Evolutionary conservation across 768 basidiomycete species (phyloP).

Genomic region (Boletus rubroflammeus): DNA sequence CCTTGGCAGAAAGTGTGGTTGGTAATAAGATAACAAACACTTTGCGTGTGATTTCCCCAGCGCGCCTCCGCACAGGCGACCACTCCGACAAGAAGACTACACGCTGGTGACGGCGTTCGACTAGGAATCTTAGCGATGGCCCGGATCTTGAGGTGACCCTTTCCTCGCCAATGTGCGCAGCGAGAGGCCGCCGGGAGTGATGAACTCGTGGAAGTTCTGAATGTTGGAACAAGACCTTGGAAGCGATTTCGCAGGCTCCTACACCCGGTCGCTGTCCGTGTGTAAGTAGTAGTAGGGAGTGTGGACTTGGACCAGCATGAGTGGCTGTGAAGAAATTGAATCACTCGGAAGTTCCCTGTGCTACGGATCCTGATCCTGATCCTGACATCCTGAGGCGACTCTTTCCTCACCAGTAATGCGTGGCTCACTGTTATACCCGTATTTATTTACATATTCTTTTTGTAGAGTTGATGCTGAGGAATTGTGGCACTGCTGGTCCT

Average conservation of each 20-base stretch:
- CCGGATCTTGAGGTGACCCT: not conserved
- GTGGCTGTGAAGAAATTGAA: too few species aligned
- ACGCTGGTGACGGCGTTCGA: not conserved
- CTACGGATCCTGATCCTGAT: too few species aligned
- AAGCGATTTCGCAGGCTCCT: too few species aligned
- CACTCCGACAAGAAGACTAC: not conserved
- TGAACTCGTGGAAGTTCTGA: not conserved
- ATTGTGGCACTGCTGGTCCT: not conserved
- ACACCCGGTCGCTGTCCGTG: too few species aligned
- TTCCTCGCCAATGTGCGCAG: not conserved
- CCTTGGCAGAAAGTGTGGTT: not conserved
- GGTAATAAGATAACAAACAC: not conserved
- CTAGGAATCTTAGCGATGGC: not conserved
- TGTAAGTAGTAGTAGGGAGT: too few species aligned
- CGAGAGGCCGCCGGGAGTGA: not conserved
- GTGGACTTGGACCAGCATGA: too few species aligned
- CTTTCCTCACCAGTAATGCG: not conserved
- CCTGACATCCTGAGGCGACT: not conserved
- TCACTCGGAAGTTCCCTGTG: too few species aligned
- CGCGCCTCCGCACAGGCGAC: not conserved
- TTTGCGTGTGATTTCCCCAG: not conserved
- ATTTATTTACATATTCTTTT: too few species aligned
- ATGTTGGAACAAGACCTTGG: not conserved
- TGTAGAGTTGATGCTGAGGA: not conserved
- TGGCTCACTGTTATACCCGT: too few species aligned